Base-by-base conservation (phyloP, 352 stramenopile genomes). In the Halophytophthora batemanensis region DNA sequence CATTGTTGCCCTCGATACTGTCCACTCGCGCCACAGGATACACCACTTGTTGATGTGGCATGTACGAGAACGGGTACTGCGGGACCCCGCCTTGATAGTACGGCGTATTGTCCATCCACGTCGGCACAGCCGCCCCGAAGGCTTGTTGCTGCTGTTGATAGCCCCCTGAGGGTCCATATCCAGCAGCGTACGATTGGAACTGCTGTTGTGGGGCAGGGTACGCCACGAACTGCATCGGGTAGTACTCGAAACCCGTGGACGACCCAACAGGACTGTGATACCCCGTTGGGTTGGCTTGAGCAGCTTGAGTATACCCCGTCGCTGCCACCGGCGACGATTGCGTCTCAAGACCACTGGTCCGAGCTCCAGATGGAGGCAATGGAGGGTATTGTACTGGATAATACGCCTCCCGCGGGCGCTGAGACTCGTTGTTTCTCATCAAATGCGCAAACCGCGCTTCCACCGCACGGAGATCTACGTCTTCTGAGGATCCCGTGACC, bases 361-460 rank as follows among this genome's bases (percentile, higher is more conserved):
- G 21, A 21, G 25, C 22, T 45, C 40, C 53, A 43, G 39, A 46
- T 17, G 45, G 57, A 17, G 39, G 17, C 15, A 53, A 45, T 1
- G 53, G 46, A 41, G 45, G 43, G 44, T 62, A 66, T 2, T 56
- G 36, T 4, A 47, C 44, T 6, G 59, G 61, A 48, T 45, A 53
- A 3, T 45, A 35, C 12, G 45, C 59, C 19, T 76, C 62, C 17
- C 50, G 63, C 10, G 59, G 29, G 29, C 67, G 49, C 11, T 64
- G 54, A 14, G 71, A 59, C 13, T 86, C 66, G n/a, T 41, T 78
- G 38, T 55, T 82, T 44, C 75, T 73, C 83, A 94, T 94, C 49
- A 94, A 38, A 46, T 92, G 79, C 7, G 79, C 83, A 47, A 94
- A 94, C 8, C 76, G 77, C 6, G 76, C 80, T 52, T 94, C 83